Evolutionary conservation across 176 grass and related monocot species (phyloP).

Genomic region (Calamus simplicifolius): DNA sequence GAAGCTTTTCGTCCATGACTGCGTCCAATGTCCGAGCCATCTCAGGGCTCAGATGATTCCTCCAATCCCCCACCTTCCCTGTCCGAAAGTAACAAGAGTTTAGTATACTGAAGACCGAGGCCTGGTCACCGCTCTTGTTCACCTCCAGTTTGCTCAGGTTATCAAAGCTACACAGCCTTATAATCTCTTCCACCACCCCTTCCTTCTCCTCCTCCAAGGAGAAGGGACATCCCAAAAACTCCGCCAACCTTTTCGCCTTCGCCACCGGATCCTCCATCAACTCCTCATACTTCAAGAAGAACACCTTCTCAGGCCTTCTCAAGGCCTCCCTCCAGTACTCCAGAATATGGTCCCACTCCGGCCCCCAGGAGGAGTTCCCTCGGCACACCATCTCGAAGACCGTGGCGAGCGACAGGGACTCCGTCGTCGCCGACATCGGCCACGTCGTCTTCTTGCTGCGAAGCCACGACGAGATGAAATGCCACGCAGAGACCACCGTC

Average conservation of each 20-base stretch:
- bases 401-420: not conserved
- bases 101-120: no score
- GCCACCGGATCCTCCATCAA: slow-evolving; percentile 18
- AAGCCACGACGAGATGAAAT: slow-evolving; percentile 8
- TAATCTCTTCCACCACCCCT: slow-evolving; percentile 10
- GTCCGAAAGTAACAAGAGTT: no score
- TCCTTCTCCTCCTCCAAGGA: slow-evolving; percentile 12
- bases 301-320: slow-evolving; percentile 16
- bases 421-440: not conserved
- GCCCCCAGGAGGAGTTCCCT: slow-evolving; percentile 27
- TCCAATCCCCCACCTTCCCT: no score
- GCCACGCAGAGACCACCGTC: slow-evolving; percentile 43
- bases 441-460: slow-evolving; percentile 3
- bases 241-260: slow-evolving; percentile 13
- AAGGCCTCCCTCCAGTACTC: slow-evolving; percentile 40
- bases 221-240: slow-evolving; percentile 39
- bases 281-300: slow-evolving; percentile 45
- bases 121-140: slow-evolving; percentile 7
- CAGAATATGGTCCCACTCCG: slow-evolving; percentile 30
- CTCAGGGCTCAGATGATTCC: no score
- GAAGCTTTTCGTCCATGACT: no score
- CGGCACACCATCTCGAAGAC: slow-evolving; percentile 18
- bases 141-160: slow-evolving; percentile 16
- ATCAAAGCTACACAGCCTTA: slow-evolving; percentile 21
- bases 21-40: no score